phyloP scores from a whole-genome alignment of 1,284 basidiomycete genomes.

The Irpex sp. region DNA sequence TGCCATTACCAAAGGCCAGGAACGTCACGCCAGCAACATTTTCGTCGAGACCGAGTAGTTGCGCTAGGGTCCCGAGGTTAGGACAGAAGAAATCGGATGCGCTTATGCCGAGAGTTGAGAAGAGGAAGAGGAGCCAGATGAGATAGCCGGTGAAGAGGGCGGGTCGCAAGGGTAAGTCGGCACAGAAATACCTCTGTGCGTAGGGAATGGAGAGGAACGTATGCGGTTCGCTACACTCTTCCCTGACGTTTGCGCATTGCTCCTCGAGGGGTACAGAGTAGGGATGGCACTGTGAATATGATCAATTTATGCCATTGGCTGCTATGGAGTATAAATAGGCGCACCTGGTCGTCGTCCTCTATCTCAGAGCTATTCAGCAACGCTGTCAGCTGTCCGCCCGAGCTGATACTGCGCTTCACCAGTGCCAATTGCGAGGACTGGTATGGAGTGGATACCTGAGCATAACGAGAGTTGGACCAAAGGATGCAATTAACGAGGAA shows the following conservation, averaged over 20 bases:
- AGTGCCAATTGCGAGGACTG: conserved; percentile 16
- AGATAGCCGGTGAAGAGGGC: conserved; percentile 57
- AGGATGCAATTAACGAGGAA: conserved; percentile 52
- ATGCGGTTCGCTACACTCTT: conserved; percentile 45
- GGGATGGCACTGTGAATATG: conserved; percentile 49
- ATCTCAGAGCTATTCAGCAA: not conserved
- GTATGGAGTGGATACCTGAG: conserved; percentile 24
- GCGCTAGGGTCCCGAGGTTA: conserved; percentile 83
- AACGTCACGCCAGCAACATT: conserved; percentile 91
- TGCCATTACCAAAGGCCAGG: conserved; percentile 90
- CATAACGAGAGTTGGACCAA: conserved; percentile 61
- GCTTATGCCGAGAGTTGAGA: conserved; percentile 86
- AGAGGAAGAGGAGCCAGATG: conserved; percentile 78
- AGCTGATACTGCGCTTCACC: conserved; percentile 2
- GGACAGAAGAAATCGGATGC: conserved; percentile 96
- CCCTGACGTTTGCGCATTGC: conserved; percentile 60
- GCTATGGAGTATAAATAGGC: not conserved
- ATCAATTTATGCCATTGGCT: not conserved
- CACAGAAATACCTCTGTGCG: conserved; percentile 64
- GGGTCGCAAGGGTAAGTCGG: conserved; percentile 46
- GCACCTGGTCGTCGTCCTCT: conserved; percentile 12
- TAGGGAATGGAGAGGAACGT: conserved; percentile 71
- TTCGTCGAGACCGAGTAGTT: conserved; percentile 79
- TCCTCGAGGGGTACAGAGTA: conserved; percentile 43
- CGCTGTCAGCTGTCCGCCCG: not conserved